Evolutionary conservation across 179 eudicot genomes (phyloP), one percentile per base, ranked within the genome.

Genomic region (Pouteria campechiana): DNA sequence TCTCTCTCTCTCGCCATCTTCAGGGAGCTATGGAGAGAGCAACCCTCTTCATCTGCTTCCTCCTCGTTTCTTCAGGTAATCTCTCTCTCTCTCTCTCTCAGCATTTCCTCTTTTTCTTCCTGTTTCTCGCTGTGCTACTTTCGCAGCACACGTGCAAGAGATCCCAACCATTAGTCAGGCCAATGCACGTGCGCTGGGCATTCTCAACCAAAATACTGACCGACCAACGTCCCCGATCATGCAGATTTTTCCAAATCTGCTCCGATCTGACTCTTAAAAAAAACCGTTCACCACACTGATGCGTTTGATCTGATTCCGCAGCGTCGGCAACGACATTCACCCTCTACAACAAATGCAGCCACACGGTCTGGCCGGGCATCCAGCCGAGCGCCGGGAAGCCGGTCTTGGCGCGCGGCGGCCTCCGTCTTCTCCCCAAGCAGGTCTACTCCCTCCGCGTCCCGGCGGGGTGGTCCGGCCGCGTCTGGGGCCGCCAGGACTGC

Each of bases 401-500:
- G 3, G 37, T 85, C 5, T 54, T 89, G 4, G 93, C 89, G 9
- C 70, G 83, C 25, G 97, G 97, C 43, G 97, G 97, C 32, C 78
- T 89, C 57, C 36, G 44, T 71, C 79, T 89, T 19, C 63, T 44
- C 2, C 81, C 93, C 3, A 51, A 37, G 53, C 81, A 78, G 39
- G 33, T 68, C 32, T 63, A 60, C 64, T 16, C 69, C 8, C 61
- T 89, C 45, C 52, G 41, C 1, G 74, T 89, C 42, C 97, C 97
- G 0, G 52, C 69, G 3, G 56, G 44, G 17, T 89, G 97, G 97
- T 89, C 97, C 1, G 97, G 97, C 34, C 83, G 97, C 5, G 20
- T 89, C 18, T 85, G 97, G 97, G 97, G 97, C 24, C 76, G 97
- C 0, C 81, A 81, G 46, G 95, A 86, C 38, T 89, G 97, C 64